phyloP scores from a whole-genome alignment of 805 yeast genomes.

The Suhomyces tanzawaensis region DNA sequence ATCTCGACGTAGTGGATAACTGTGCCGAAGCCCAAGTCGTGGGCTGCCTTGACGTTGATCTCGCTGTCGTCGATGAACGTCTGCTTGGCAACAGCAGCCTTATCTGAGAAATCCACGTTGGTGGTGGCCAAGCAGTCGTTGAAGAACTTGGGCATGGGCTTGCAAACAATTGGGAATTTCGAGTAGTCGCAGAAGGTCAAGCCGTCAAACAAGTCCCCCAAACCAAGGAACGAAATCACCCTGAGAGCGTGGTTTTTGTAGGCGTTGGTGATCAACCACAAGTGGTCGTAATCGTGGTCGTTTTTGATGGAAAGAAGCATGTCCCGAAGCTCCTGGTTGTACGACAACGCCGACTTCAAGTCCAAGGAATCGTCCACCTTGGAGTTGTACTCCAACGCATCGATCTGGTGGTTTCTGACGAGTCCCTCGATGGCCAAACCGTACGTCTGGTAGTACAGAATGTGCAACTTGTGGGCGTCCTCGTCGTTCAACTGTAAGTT shows the following conservation, averaged over 20 bases:
- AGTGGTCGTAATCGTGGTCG: conserved; percentile 54
- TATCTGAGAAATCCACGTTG: conserved; percentile 41
- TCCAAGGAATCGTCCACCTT: conserved; percentile 93
- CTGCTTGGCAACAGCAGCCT: conserved; percentile 48
- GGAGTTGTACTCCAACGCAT: conserved; percentile 84
- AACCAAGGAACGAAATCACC: conserved; percentile 73
- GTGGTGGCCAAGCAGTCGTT: conserved; percentile 64
- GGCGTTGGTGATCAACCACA: conserved; percentile 96
- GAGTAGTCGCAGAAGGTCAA: conserved; percentile 89
- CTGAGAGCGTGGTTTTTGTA: conserved; percentile 86
- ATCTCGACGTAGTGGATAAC: conserved; percentile 76
- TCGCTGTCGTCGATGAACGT: conserved; percentile 84
- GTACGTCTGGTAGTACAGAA: conserved; percentile 75
- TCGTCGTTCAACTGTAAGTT: conserved; percentile 60
- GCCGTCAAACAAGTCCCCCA: conserved; percentile 94
- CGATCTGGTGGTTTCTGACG: conserved; percentile 64
- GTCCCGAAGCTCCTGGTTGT: conserved; percentile 53
- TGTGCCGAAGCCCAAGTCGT: conserved; percentile 65
- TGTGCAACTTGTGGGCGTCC: conserved; percentile 71
- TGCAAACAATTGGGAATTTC: conserved; percentile 69
- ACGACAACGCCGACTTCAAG: conserved; percentile 69
- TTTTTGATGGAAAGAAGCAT: conserved; percentile 47
- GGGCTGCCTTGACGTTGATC: conserved; percentile 73
- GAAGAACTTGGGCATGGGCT: conserved; percentile 79
- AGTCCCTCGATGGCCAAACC: conserved; percentile 94